These are phyloP conservation scores for Carex kokanica DNA, from an alignment of 176 grass and related monocot species.

Conservation along the genomic window DNA sequence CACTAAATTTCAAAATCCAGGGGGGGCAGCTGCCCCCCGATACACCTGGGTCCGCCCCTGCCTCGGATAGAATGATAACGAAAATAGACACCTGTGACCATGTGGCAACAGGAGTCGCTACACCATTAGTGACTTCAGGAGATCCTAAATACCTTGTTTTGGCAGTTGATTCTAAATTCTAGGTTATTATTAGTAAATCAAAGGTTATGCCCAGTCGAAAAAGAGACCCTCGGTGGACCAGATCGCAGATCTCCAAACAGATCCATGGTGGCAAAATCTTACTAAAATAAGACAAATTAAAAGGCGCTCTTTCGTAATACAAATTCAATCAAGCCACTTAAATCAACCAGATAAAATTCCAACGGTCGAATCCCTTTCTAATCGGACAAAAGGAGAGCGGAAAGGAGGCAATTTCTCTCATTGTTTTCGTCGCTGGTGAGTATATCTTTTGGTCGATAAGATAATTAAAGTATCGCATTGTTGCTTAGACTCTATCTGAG, in stretches of 20 bases:
- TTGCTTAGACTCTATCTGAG: neutral
- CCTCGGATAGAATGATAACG: neutral
- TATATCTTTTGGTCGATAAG: neutral
- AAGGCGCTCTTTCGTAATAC: neutral
- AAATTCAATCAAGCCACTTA: neutral
- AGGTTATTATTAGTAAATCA: slow-evolving; percentile 7
- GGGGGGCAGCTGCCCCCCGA: too few species aligned
- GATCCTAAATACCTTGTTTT: neutral
- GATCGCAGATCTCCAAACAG: neutral
- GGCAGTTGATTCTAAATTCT: neutral
- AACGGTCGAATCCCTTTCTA: slow-evolving; percentile 24
- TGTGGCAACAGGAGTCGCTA: neutral
- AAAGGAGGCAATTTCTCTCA: neutral
- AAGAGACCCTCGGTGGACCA: neutral
- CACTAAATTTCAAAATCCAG: too few species aligned
- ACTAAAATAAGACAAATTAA: slow-evolving; percentile 12
- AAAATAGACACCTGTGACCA: neutral
- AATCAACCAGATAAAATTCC: neutral
- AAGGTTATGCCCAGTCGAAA: neutral
- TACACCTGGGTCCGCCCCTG: too few species aligned
- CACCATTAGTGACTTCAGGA: neutral
- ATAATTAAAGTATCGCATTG: neutral
- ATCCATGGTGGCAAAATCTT: neutral
- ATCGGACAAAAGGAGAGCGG: slow-evolving; percentile 7
- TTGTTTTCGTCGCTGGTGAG: neutral